Percentiles rank a stretch among this genome's conserved stretches.
Evolutionary conservation across 306 rosid species (phyloP).

Genomic region (Dalbergia cultrata): DNA sequence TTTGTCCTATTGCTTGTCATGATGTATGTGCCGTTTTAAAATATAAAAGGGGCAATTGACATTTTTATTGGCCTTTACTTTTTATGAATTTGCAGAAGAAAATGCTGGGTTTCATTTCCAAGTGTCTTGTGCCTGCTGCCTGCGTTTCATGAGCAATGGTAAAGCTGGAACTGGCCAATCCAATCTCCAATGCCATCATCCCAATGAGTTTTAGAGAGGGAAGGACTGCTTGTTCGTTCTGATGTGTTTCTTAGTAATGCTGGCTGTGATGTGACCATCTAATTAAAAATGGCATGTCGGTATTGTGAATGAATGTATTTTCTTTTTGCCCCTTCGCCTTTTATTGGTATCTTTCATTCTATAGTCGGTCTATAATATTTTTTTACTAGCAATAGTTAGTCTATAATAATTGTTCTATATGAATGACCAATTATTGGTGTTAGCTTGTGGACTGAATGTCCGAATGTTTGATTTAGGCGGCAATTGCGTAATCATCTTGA

Average conservation of each 20-base stretch:
- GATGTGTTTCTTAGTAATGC: background rate
- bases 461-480: no score
- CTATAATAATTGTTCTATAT: no score
- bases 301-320: background rate
- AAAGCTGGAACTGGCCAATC: background rate
- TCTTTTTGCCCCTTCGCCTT: background rate
- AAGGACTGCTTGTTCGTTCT: background rate
- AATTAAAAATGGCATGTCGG: background rate
- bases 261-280: background rate
- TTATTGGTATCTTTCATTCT: background rate
- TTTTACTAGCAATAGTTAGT: no score
- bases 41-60: background rate
- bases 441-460: no score
- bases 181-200: background rate
- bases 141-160: slow-evolving; percentile 57
- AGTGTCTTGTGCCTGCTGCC: slow-evolving; percentile 70
- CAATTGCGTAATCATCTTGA: no score
- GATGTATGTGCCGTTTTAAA: background rate
- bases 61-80: background rate
- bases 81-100: slow-evolving; percentile 58
- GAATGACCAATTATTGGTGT: no score
- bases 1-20: background rate
- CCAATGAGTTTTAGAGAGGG: slow-evolving; percentile 27
- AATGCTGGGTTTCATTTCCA: slow-evolving; percentile 68
- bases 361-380: background rate